Evolutionary conservation across 2,329 filamentous ascomycete genomes (phyloP).

Genomic region (Sporothrix globosa): DNA sequence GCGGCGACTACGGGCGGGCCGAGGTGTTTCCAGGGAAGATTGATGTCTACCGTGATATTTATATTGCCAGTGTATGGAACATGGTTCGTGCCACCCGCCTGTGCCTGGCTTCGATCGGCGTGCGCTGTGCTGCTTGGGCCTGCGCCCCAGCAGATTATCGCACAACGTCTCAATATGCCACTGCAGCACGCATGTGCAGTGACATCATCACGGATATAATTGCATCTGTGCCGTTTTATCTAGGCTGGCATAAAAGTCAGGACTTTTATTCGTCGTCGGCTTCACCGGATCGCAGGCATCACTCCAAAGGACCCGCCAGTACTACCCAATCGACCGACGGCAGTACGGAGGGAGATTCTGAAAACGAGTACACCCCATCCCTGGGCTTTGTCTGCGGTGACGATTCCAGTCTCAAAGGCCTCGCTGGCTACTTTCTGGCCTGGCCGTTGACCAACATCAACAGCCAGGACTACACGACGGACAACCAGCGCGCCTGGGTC

Average conservation of each 20-base stretch:
- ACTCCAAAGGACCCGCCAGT: neutral
- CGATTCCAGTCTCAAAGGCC: constrained; percentile 55
- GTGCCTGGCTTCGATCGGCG: constrained; percentile 58
- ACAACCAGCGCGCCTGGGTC: constrained; percentile 60
- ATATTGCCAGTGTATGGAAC: constrained; percentile 62
- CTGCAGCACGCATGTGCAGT: constrained; percentile 54
- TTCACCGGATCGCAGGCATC: neutral
- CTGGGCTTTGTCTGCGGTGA: constrained; percentile 55
- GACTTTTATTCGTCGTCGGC: too few species aligned
- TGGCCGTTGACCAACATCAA: constrained; percentile 61
- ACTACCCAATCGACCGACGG: neutral
- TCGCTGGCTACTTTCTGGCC: constrained; percentile 62
- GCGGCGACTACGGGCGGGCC: constrained; percentile 56
- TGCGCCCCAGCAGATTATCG: constrained; percentile 64
- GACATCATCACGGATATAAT: constrained; percentile 63
- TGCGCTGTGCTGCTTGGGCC: constrained; percentile 64
- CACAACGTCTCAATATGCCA: constrained; percentile 64
- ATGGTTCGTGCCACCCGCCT: constrained; percentile 58
- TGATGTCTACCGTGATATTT: constrained; percentile 63
- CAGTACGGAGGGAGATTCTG: neutral
- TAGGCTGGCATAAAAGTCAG: constrained; percentile 57
- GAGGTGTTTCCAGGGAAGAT: constrained; percentile 64
- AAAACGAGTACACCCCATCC: neutral
- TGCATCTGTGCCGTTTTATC: constrained; percentile 63
- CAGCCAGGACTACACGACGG: constrained; percentile 62